These are phyloP conservation scores for Nitzschia putrida DNA, from an alignment of 108 stramenopile genomes.

Conservation along the genomic window DNA sequence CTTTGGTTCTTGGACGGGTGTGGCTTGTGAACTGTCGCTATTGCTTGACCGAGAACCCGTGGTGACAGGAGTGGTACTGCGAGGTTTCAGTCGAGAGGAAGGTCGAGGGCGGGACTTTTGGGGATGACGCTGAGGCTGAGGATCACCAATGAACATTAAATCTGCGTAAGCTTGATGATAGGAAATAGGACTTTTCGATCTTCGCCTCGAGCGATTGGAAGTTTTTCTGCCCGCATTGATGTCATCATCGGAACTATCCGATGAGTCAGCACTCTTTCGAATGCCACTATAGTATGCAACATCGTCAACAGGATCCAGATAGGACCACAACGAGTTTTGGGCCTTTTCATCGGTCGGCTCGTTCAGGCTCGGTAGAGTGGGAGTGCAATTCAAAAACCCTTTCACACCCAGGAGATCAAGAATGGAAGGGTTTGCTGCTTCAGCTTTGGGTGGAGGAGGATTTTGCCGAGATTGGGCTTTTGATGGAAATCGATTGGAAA, in stretches of 20 bases:
- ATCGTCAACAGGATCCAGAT: constrained; percentile 15
- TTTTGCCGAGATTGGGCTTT: neutral
- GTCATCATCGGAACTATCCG: constrained; percentile 18
- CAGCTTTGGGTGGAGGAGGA: neutral
- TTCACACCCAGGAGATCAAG: neutral
- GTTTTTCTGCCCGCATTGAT: neutral
- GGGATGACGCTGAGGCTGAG: neutral
- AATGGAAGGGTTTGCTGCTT: neutral
- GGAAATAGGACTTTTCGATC: neutral
- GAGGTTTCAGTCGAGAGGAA: neutral
- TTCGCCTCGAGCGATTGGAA: neutral
- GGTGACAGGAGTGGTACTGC: constrained; percentile 5
- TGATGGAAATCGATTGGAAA: constrained; percentile 5
- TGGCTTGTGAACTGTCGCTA: neutral
- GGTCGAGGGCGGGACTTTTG: neutral
- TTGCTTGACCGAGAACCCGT: constrained; percentile 9
- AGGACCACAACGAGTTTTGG: constrained; percentile 15
- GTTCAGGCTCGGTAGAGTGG: neutral
- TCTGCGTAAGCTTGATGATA: constrained; percentile 7
- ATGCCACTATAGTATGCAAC: neutral
- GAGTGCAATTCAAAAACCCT: neutral
- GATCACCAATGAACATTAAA: constrained; percentile 21
- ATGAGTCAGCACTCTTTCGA: neutral
- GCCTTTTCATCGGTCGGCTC: neutral
- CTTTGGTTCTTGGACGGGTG: neutral